Evolutionary conservation across 768 basidiomycete genomes (phyloP).

Genomic region (Termitomyces sp.): DNA sequence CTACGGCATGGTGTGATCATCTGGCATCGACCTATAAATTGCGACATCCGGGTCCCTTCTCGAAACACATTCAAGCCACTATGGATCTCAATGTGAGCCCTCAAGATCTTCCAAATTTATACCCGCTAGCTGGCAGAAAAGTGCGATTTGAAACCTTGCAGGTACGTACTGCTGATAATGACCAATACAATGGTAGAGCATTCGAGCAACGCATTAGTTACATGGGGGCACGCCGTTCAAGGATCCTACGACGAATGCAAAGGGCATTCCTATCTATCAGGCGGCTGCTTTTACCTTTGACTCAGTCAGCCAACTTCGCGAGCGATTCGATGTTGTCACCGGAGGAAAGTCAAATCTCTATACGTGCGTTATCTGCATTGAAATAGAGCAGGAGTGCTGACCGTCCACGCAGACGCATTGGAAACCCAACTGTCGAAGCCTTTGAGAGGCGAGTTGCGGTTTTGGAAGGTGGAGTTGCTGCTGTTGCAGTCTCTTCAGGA

Average conservation of each 20-base stretch:
- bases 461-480: constrained; percentile 58
- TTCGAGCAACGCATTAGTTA: constrained; percentile 33
- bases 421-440: constrained; percentile 33
- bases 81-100: constrained; percentile 12
- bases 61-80: neutral
- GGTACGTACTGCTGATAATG: neutral
- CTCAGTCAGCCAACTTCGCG: constrained; percentile 34
- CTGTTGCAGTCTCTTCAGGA: constrained; percentile 53
- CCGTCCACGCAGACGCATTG: constrained; percentile 6
- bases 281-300: constrained; percentile 54
- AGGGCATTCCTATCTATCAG: constrained; percentile 62
- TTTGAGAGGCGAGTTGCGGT: constrained; percentile 64
- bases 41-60: neutral
- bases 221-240: constrained; percentile 51
- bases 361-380: neutral
- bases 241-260: constrained; percentile 50
- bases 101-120: constrained; percentile 20
- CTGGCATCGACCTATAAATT: neutral
- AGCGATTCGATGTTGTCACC: neutral
- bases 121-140: constrained; percentile 17
- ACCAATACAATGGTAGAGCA: neutral
- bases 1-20: neutral
- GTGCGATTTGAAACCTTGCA: constrained; percentile 51
- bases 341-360: constrained; percentile 10
- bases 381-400: neutral